A percentile compares a stretch with the other conserved stretches of the same genome.
phyloP scores from a whole-genome alignment of 2,329 filamentous ascomycete species.

The Fusarium nanum region DNA sequence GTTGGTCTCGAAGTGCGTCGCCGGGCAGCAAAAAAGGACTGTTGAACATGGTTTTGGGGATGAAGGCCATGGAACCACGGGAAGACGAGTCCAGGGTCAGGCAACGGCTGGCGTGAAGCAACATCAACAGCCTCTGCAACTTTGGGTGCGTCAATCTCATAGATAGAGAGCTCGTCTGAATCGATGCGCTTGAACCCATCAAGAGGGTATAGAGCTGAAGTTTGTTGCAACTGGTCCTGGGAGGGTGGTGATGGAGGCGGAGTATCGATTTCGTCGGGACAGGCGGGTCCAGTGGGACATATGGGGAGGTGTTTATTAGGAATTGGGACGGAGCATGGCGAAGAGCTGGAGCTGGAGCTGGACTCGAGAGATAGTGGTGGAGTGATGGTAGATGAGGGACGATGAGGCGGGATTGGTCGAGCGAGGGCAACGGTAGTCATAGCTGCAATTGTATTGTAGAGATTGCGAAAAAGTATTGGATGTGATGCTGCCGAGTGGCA shows the following conservation, averaged over 20 bases:
- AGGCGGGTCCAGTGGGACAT: constrained; percentile 82
- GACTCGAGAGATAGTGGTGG: constrained; percentile 56
- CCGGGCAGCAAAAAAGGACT: constrained; percentile 87
- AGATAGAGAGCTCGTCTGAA: constrained; percentile 71
- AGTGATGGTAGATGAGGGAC: constrained; percentile 57
- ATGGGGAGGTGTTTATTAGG: constrained; percentile 93
- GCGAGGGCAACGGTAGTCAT: constrained; percentile 69
- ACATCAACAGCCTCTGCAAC: constrained; percentile 81
- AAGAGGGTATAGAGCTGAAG: constrained; percentile 81
- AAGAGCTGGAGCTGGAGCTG: constrained; percentile 37
- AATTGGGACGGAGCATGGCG: constrained; percentile 60
- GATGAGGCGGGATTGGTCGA: constrained; percentile 60
- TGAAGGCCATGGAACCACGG: constrained; percentile 97
- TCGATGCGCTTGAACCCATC: constrained; percentile 66
- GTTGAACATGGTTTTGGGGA: constrained; percentile 86
- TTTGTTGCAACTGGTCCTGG: constrained; percentile 64
- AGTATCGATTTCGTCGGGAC: constrained; percentile 65
- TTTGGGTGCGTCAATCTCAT: constrained; percentile 75
- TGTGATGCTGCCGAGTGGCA: constrained; percentile 10
- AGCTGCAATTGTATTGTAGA: constrained; percentile 15
- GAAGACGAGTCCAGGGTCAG: constrained; percentile 87
- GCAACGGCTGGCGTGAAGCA: constrained; percentile 81
- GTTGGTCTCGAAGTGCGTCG: constrained; percentile 78
- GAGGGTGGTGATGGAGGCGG: constrained; percentile 76
- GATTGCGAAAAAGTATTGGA: neutral